Conservation (phyloP, 768 basidiomycete species). For the Harrya chromipes region DNA sequence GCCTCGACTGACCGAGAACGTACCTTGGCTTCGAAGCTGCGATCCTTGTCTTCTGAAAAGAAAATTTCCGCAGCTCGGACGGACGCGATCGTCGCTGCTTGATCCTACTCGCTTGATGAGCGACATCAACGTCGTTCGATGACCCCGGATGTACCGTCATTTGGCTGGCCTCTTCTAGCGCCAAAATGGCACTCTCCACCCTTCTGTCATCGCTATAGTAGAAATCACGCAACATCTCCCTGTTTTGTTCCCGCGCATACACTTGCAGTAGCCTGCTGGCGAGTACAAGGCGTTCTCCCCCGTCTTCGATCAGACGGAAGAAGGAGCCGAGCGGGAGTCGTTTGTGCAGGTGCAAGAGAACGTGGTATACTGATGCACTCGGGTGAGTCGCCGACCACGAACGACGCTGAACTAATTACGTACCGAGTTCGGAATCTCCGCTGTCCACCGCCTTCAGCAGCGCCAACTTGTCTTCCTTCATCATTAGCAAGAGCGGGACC, state of each 20-base stretch:
- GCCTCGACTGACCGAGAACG: neutral
- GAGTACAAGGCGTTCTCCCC: constrained; percentile 68
- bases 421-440: constrained; percentile 93
- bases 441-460: constrained; percentile 89
- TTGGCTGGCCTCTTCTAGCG: constrained; percentile 73
- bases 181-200: constrained; percentile 88
- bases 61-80: constrained; percentile 87
- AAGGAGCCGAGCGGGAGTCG: constrained; percentile 84
- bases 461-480: constrained; percentile 93
- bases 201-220: constrained; percentile 97
- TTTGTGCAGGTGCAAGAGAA: constrained; percentile 83
- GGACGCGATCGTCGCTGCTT: constrained; percentile 61
- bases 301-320: constrained; percentile 92
- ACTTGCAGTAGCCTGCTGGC: constrained; percentile 83
- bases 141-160: constrained; percentile 48
- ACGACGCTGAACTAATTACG: constrained; percentile 13
- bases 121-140: neutral
- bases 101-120: constrained; percentile 53
- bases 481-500: constrained; percentile 86
- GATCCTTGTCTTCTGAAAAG: constrained; percentile 93
- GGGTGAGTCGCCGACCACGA: neutral
- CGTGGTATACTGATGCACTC: constrained; percentile 76
- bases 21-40: constrained; percentile 87
- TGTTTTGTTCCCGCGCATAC: constrained; percentile 86
- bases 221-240: constrained; percentile 91